Evolutionary conservation across 2,329 filamentous ascomycete genomes (phyloP), one percentile per base, ranked within the genome.

Genomic region (Aspergillus ruber): DNA sequence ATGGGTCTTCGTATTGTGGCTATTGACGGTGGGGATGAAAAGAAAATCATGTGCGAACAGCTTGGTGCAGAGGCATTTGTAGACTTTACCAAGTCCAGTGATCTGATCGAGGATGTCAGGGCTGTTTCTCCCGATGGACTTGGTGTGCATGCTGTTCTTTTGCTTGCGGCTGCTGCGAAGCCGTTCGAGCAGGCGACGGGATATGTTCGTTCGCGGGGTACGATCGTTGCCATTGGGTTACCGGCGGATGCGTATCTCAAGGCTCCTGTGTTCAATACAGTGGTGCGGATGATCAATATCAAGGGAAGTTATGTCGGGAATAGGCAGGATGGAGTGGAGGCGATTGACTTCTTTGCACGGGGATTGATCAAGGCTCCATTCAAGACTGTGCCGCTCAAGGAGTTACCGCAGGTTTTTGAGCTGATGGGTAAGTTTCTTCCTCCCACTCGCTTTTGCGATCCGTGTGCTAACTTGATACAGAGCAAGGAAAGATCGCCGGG

Each of bases 271-370:
- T 95, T 96, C 67, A 84, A 90, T 64, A 88, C 86, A 6, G 91
- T 96, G 53, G 78, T 91, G 64, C 79, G 84, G 72, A 95, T 95
- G 89, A 84, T 96, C 74, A 84, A 72, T 60, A 96, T 97, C 77
- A 88, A 88, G 76, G 90, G 90, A 51, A 89, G 84, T 59, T 96
- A 96, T 66, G 91, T 97, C 57, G 91, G 91, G 49, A 96, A 95
- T 76, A 82, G 91, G 57, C 83, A 86, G 66, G 91, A 97, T 67
- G 85, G 84, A 1, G 81, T 84, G 45, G 91, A 97, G 75, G 90
- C 91, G 2, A 77, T 97, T 53, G 90, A 96, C 57, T 42, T 96
- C 96, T 75, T 96, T 82, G 21, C n/a, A 4, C 40, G 43, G 6
- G 43, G 43, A 6, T 25, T 91, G 54, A 89, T 95, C 77, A 85